Evolutionary conservation across 331 rosid species (phyloP), one percentile per base, ranked within the genome.

Genomic region (Saraca asoca): DNA sequence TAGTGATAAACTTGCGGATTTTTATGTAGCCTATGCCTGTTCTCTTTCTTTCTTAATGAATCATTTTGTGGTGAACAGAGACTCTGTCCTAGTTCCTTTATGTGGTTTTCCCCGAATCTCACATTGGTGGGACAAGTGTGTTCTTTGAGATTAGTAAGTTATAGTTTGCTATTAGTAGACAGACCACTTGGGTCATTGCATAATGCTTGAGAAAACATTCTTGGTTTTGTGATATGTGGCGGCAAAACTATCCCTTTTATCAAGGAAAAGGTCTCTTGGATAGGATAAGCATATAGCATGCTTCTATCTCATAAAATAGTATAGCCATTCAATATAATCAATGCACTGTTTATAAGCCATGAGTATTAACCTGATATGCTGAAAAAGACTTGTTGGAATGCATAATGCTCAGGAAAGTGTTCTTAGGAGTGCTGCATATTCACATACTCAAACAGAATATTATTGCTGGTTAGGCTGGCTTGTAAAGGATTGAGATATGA

Each of bases 191-290:
- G 19, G 46, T 37, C 13, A 35, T 42, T 14, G 7, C 55, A 10
- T 54, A 6, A 48, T 7, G 38, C 35, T 68, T 31, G 41, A 43
- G n/a, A 33, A 68, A 55, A 24, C 55, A 10, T 68, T 10, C 17
- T 39, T 52, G 31, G 12, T 48, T 51, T 5, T 15, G 11, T 11
- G 31, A 63, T 33, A 34, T 46, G 3, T 2, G 7, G 12, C 15
- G 0, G 56, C 6, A 31, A 24, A 46, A 12, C 34, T 14, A 52
- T 12, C 9, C 20, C 4, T 38, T 44, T 39, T 52, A 3, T 53
- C 7, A 13, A 29, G 3, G 44, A 42, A 19, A 10, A 17, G 39
- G 7, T 19, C 45, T 33, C 12, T 2, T 39, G 57, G 44, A 33
- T 31, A 5, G 69, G 43, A 46, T 31, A 64, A 50, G 68, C 49